phyloP scores from a whole-genome alignment of 176 grass and related monocot species.

The Neostapfia colusana region DNA sequence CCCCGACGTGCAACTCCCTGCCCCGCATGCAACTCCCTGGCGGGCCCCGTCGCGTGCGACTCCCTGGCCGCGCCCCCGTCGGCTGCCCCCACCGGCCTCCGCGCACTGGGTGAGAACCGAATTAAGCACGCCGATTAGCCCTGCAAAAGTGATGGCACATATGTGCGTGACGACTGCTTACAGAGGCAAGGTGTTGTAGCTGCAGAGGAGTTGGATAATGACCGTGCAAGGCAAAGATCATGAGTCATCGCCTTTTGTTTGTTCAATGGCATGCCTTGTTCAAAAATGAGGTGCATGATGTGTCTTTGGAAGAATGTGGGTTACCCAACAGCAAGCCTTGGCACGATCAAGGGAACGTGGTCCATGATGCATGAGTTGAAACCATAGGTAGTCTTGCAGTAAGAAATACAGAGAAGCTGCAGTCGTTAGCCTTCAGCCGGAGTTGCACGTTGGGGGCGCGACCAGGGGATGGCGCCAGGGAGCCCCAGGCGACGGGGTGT shows the following conservation, averaged over 20 bases:
- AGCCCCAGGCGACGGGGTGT: too few relatives aligned
- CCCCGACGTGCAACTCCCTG: too few relatives aligned
- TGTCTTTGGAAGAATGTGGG: neutral
- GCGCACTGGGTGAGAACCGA: too few relatives aligned
- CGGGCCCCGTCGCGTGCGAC: too few relatives aligned
- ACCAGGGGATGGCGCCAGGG: too few relatives aligned
- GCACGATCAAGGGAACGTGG: constrained; percentile 60
- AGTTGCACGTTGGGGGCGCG: too few relatives aligned
- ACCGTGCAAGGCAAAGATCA: constrained; percentile 32
- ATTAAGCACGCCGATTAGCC: neutral
- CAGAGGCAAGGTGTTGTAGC: constrained; percentile 86
- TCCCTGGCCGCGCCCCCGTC: too few relatives aligned
- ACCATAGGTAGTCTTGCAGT: constrained; percentile 72
- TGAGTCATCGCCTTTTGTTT: neutral
- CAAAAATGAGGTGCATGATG: neutral
- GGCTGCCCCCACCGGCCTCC: too few relatives aligned
- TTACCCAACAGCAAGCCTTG: constrained; percentile 80
- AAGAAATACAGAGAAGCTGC: neutral
- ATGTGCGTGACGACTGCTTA: constrained; percentile 93
- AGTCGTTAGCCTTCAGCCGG: neutral
- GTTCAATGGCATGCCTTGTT: too few relatives aligned
- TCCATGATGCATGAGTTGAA: constrained; percentile 94
- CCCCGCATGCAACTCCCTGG: too few relatives aligned
- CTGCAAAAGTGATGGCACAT: neutral
- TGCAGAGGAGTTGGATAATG: constrained; percentile 76